A percentile compares a stretch with the other conserved stretches of the same genome.
Evolutionary conservation across 495 filamentous ascomycete genomes (phyloP).

Genomic region (Neurospora sp.): DNA sequence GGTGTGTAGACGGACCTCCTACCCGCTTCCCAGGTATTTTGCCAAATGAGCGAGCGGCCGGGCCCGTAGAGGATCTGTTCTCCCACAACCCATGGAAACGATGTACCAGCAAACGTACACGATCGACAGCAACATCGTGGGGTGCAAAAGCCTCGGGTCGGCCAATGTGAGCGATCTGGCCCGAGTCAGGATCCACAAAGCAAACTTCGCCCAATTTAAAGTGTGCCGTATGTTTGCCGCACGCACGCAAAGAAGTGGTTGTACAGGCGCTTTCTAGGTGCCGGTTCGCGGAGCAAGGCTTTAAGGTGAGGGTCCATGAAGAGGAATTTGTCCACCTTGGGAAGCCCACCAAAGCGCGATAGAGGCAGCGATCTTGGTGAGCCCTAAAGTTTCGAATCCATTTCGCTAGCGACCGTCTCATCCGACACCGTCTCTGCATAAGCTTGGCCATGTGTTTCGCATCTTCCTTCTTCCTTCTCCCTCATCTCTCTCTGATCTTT

Average conservation of each 20-base stretch:
- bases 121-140: conserved; percentile 31
- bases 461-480: not conserved
- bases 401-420: conserved; percentile 1
- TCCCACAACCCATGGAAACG: conserved; percentile 8
- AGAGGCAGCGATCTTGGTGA: conserved; percentile 17
- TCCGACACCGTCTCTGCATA: not conserved
- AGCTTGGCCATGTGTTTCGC: not conserved
- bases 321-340: conserved; percentile 13
- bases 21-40: conserved; percentile 9
- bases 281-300: conserved; percentile 6
- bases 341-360: conserved; percentile 13
- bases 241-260: conserved; percentile 16
- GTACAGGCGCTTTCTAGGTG: conserved; percentile 13
- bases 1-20: conserved; percentile 6
- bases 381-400: conserved; percentile 1
- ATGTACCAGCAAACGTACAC: conserved; percentile 17
- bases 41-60: conserved; percentile 10
- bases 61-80: conserved; percentile 8
- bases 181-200: conserved; percentile 16
- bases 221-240: conserved; percentile 17
- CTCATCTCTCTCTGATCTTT: not conserved
- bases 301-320: conserved; percentile 12
- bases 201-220: conserved; percentile 21
- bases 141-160: conserved; percentile 15
- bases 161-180: conserved; percentile 24